Conservation (phyloP, 2,329 filamentous ascomycete species). For the Madurella fahalii region DNA sequence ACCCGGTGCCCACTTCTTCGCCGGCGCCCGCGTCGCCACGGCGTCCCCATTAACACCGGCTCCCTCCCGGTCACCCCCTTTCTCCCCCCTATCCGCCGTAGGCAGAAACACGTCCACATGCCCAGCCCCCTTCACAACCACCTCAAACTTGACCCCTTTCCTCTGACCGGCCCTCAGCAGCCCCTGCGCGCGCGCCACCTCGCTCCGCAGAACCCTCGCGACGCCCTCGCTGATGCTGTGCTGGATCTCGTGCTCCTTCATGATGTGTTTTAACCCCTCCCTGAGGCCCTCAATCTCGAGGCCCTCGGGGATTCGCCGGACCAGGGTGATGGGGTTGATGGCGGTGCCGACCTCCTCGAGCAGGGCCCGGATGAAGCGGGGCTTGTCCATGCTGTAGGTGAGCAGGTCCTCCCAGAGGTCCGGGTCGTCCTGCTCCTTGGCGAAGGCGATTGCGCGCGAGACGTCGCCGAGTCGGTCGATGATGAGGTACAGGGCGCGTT, state of each 20-base stretch:
- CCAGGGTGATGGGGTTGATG: constrained; percentile 86
- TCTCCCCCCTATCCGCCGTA: constrained; percentile 23
- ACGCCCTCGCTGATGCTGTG: constrained; percentile 88
- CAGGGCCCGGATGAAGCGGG: constrained; percentile 84
- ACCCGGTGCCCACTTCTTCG: constrained; percentile 43
- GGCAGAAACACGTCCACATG: constrained; percentile 38
- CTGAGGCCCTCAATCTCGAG: constrained; percentile 87
- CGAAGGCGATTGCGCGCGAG: constrained; percentile 87
- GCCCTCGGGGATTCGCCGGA: constrained; percentile 86
- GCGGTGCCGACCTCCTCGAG: constrained; percentile 91
- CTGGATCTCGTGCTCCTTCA: constrained; percentile 94
- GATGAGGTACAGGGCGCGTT: constrained; percentile 85
- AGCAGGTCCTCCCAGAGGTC: constrained; percentile 95
- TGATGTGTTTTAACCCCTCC: constrained; percentile 83
- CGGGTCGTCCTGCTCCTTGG: constrained; percentile 85
- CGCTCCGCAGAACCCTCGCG: constrained; percentile 77
- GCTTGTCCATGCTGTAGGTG: constrained; percentile 96
- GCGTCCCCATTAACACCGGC: not conserved
- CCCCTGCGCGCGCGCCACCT: constrained; percentile 81
- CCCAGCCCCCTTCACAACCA: constrained; percentile 44
- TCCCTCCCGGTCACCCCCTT: constrained; percentile 4
- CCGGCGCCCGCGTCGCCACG: constrained; percentile 25
- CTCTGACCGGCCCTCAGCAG: constrained; percentile 74
- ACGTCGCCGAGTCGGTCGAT: constrained; percentile 91
- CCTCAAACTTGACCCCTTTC: constrained; percentile 84